phyloP scores from a whole-genome alignment of 2,329 filamentous ascomycete species.

The Cytospora chrysosperma region DNA sequence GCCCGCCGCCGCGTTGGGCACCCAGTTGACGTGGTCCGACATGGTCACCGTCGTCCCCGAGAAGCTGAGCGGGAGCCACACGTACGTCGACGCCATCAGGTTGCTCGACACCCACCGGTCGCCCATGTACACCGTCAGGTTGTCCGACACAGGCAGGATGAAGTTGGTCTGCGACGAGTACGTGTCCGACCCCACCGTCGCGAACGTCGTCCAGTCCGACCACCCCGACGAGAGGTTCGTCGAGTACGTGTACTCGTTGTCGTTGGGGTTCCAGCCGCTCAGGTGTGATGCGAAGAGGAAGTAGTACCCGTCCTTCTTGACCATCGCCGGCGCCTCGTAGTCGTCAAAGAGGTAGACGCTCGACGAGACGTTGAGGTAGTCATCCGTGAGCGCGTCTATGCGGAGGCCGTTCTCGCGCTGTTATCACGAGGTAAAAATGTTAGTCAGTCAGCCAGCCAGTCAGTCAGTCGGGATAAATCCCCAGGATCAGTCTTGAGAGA shows the following conservation, averaged over 20 bases:
- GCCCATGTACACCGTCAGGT: slow-evolving; percentile 58
- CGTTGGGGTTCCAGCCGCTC: slow-evolving; percentile 59
- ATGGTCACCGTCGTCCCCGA: slow-evolving; percentile 51
- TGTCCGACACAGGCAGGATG: slow-evolving; percentile 46
- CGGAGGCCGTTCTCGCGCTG: slow-evolving; percentile 54
- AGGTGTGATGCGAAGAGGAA: slow-evolving; percentile 63
- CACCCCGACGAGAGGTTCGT: slow-evolving; percentile 43
- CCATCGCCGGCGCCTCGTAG: slow-evolving; percentile 60
- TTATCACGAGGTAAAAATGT: background rate
- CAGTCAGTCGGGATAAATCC: too few relatives aligned
- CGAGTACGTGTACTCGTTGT: slow-evolving; percentile 49
- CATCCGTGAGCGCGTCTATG: slow-evolving; percentile 53
- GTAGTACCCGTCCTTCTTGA: slow-evolving; percentile 61
- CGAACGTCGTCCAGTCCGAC: slow-evolving; percentile 60
- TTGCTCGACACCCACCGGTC: slow-evolving; percentile 63
- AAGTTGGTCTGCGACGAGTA: slow-evolving; percentile 60
- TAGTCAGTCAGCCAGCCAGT: background rate
- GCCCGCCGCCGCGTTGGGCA: slow-evolving; percentile 30
- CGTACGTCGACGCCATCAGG: slow-evolving; percentile 60
- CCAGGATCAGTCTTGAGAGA: too few relatives aligned
- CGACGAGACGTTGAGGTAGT: slow-evolving; percentile 54
- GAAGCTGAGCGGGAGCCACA: slow-evolving; percentile 63
- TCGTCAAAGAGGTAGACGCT: slow-evolving; percentile 52
- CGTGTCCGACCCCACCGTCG: slow-evolving; percentile 54
- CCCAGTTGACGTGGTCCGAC: slow-evolving; percentile 56